These are phyloP conservation scores for Colletotrichum sojae DNA, from an alignment of 2,329 filamentous ascomycete genomes.

Conservation along the genomic window DNA sequence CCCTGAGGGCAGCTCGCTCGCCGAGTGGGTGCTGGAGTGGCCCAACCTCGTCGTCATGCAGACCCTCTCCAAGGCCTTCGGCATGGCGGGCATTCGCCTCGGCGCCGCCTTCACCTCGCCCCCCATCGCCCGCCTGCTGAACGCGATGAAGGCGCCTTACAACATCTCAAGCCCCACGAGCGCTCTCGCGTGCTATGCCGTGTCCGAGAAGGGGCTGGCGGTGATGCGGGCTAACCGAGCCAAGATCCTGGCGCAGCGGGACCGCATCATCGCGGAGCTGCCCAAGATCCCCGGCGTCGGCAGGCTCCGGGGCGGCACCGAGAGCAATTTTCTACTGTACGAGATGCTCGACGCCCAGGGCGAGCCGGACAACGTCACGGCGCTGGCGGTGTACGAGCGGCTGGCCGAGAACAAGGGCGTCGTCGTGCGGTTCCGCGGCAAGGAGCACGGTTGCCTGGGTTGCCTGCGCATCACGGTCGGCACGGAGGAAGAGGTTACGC, in stretches of 20 bases:
- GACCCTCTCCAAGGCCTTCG: slow-evolving; percentile 98
- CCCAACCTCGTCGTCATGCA: slow-evolving; percentile 98
- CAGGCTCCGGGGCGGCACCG: slow-evolving; percentile 81
- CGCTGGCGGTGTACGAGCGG: slow-evolving; percentile 84
- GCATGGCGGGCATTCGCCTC: slow-evolving; percentile 91
- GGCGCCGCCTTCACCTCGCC: slow-evolving; percentile 86
- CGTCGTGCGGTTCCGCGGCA: slow-evolving; percentile 93
- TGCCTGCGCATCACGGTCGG: slow-evolving; percentile 94
- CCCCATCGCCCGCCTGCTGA: slow-evolving; percentile 83
- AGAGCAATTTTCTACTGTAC: slow-evolving; percentile 91
- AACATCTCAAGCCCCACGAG: slow-evolving; percentile 93
- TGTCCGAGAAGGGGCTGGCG: slow-evolving; percentile 76
- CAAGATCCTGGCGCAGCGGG: slow-evolving; percentile 81
- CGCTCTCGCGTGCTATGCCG: slow-evolving; percentile 81
- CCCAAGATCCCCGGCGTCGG: slow-evolving; percentile 85
- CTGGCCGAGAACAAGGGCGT: slow-evolving; percentile 90
- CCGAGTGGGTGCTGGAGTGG: slow-evolving; percentile 92
- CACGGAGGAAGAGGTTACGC: slow-evolving; percentile 86
- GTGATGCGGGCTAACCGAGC: slow-evolving; percentile 80
- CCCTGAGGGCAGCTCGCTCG: slow-evolving; percentile 80
- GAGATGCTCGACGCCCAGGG: slow-evolving; percentile 84
- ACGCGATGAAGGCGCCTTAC: slow-evolving; percentile 96
- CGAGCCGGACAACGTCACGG: slow-evolving; percentile 82
- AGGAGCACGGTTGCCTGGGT: slow-evolving; percentile 89
- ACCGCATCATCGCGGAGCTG: slow-evolving; percentile 81